A percentile compares a stretch with the other conserved stretches of the same genome.
These are phyloP conservation scores for Cydonia oblonga DNA, from an alignment of 331 rosid species.

Conservation along the genomic window DNA sequence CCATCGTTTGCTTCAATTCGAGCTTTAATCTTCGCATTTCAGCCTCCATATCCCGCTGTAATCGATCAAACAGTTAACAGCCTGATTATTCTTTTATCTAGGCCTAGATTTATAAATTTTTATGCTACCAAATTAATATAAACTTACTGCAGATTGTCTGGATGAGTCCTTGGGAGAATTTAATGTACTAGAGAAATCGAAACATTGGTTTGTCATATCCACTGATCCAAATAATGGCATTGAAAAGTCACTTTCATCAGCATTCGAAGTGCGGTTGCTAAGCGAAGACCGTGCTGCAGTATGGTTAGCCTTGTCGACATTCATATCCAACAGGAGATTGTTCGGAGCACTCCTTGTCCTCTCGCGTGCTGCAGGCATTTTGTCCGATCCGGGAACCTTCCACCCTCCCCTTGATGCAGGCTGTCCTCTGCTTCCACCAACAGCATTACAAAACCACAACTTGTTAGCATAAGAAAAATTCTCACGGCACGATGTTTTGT, in stretches of 20 bases:
- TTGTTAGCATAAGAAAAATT: neutral
- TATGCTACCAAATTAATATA: neutral
- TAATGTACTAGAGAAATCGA: constrained; percentile 15
- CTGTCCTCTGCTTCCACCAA: constrained; percentile 24
- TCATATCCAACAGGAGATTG: constrained; percentile 18
- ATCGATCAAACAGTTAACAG: constrained; percentile 9
- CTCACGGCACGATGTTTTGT: neutral
- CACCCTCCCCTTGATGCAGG: constrained; percentile 14
- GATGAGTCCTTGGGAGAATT: constrained; percentile 7
- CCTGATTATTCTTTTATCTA: neutral
- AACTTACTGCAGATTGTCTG: constrained; percentile 40
- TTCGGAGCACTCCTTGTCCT: constrained; percentile 37
- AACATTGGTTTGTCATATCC: constrained; percentile 25
- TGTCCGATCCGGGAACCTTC: constrained; percentile 27
- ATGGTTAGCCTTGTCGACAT: constrained; percentile 15
- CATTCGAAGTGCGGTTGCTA: constrained; percentile 19
- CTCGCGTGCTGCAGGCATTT: constrained; percentile 22
- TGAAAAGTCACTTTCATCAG: constrained; percentile 31
- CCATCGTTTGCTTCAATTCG: constrained; percentile 92
- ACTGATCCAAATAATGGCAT: constrained; percentile 19
- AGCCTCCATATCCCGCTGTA: constrained; percentile 63
- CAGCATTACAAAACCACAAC: neutral
- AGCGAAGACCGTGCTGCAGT: constrained; percentile 21
- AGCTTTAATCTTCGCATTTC: constrained; percentile 84
- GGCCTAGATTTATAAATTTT: neutral